Evolutionary conservation across 768 basidiomycete species (phyloP).

Genomic region (Pulveroboletus sp.): DNA sequence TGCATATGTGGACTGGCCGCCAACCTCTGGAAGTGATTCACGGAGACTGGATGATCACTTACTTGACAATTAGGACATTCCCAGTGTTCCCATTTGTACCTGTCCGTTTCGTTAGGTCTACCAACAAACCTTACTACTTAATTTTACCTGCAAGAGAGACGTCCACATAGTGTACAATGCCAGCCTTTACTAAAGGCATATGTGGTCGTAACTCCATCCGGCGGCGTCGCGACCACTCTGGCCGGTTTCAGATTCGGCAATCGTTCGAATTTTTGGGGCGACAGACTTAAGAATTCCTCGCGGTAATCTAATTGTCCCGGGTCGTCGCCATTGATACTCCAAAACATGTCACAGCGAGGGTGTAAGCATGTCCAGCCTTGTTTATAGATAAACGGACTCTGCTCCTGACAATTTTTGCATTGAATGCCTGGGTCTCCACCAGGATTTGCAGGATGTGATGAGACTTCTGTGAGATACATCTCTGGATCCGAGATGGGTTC

Average conservation of each 20-base stretch:
- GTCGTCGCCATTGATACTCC: conserved; percentile 32
- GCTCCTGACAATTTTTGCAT: conserved; percentile 42
- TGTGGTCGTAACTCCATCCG: conserved; percentile 42
- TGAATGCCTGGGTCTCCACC: not conserved
- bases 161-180: conserved; percentile 65
- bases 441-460: not conserved
- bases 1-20: conserved; percentile 11
- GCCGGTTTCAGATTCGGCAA: conserved; percentile 39
- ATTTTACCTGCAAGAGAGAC: conserved; percentile 68
- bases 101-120: conserved; percentile 24
- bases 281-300: conserved; percentile 40
- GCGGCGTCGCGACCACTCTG: conserved; percentile 24
- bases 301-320: conserved; percentile 44
- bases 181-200: conserved; percentile 60
- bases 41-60: conserved; percentile 6
- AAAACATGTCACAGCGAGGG: conserved; percentile 54
- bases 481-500: not conserved
- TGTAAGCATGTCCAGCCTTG: conserved; percentile 62
- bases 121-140: not conserved
- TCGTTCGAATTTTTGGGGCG: conserved; percentile 25
- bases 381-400: conserved; percentile 51
- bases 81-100: conserved; percentile 72
- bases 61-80: conserved; percentile 63
- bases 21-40: not conserved
- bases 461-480: not conserved